phyloP scores from a whole-genome alignment of 345 rosid species.

The Lagerstroemia speciosa region DNA sequence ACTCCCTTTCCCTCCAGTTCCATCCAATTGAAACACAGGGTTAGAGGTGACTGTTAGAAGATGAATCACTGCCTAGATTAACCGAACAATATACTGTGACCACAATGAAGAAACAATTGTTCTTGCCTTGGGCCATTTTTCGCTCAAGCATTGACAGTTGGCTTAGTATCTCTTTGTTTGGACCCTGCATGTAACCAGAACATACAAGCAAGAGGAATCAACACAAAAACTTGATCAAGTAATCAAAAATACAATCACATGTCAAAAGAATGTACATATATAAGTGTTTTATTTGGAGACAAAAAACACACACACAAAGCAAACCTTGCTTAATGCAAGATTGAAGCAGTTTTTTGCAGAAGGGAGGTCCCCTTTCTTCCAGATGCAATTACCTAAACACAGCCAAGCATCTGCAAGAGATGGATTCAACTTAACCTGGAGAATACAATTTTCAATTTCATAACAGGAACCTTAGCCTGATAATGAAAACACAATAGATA shows the following conservation, averaged over 20 bases:
- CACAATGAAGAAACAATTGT: background rate
- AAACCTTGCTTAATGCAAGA: slow-evolving; percentile 66
- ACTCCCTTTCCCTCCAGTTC: no score
- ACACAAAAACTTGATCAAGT: background rate
- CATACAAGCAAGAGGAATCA: slow-evolving; percentile 4
- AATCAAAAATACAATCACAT: background rate
- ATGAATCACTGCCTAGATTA: background rate
- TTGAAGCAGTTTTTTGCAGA: slow-evolving; percentile 59
- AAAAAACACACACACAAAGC: background rate
- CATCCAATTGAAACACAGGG: background rate
- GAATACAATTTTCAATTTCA: slow-evolving; percentile 14
- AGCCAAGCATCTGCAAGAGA: slow-evolving; percentile 75
- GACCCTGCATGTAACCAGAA: slow-evolving; percentile 31
- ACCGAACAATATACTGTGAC: background rate
- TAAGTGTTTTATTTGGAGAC: background rate
- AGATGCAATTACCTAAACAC: slow-evolving; percentile 60
- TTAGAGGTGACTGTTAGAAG: background rate
- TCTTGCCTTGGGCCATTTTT: slow-evolving; percentile 64
- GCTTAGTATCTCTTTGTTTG: slow-evolving; percentile 58
- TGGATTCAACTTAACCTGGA: slow-evolving; percentile 70
- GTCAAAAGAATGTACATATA: background rate
- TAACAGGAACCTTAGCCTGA: slow-evolving; percentile 7
- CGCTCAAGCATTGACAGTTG: slow-evolving; percentile 72
- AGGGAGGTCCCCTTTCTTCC: slow-evolving; percentile 73
- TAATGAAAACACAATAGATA: slow-evolving; percentile 9